These are phyloP conservation scores for Arthroderma sp. DNA, from an alignment of 2,329 filamentous ascomycete genomes.

Conservation along the genomic window DNA sequence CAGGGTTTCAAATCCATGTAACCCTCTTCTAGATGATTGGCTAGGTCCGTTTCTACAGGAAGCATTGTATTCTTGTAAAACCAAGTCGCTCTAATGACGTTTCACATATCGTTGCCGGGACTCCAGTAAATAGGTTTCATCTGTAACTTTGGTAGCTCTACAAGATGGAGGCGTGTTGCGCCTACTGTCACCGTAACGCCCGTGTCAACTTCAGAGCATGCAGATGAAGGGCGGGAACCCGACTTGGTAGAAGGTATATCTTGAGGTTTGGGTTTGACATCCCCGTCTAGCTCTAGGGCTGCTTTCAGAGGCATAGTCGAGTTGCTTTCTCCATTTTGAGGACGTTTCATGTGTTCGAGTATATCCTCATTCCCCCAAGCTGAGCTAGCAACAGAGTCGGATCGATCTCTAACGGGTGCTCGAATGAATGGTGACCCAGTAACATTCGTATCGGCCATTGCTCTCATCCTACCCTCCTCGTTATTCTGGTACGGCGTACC, in stretches of 20 bases:
- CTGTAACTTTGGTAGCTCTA: conserved; percentile 62
- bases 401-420: conserved; percentile 24
- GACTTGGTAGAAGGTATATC: neutral
- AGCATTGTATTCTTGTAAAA: conserved; percentile 95
- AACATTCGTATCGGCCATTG: conserved; percentile 24
- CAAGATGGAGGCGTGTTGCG: conserved; percentile 77
- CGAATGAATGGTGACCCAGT: conserved; percentile 40
- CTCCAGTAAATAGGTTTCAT: conserved; percentile 99
- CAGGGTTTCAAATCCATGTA: conserved; percentile 78
- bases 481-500: conserved; percentile 19
- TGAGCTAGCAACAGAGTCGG: neutral
- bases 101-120: conserved; percentile 75
- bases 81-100: conserved; percentile 81
- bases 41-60: conserved; percentile 70
- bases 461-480: conserved; percentile 15
- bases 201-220: conserved; percentile 18
- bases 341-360: neutral
- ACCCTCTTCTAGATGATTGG: conserved; percentile 85
- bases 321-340: neutral
- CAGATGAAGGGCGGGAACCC: conserved; percentile 2
- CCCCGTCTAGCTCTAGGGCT: neutral
- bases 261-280: conserved; percentile 10
- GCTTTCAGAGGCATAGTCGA: neutral
- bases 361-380: conserved; percentile 1
- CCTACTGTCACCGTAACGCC: conserved; percentile 65